These are phyloP conservation scores for Physocladia obscura DNA, from an alignment of 192 early-diverging fungal genomes.

Conservation along the genomic window DNA sequence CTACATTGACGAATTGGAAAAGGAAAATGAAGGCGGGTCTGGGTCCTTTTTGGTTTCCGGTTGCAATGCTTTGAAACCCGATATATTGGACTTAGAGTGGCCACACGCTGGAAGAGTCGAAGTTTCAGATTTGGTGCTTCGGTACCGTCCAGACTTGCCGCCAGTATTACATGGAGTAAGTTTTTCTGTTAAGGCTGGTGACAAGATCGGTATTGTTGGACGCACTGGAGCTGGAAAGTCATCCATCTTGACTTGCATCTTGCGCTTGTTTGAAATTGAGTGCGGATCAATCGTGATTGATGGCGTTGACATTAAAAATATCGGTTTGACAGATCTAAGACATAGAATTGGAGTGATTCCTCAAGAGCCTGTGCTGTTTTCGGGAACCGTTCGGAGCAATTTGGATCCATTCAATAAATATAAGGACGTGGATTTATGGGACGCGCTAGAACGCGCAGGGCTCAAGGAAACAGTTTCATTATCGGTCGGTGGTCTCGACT, in stretches of 20 bases:
- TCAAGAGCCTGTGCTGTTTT: conserved; percentile 69
- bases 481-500: conserved; percentile 53
- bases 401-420: conserved; percentile 66
- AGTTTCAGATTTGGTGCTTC: conserved; percentile 66
- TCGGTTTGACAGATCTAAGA: conserved; percentile 56
- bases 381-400: conserved; percentile 50
- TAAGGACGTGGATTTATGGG: conserved; percentile 68
- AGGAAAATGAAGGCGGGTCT: background rate
- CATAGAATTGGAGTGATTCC: conserved; percentile 45
- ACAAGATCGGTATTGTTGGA: conserved; percentile 62
- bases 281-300: conserved; percentile 67
- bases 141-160: conserved; percentile 74
- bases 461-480: conserved; percentile 47
- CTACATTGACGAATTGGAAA: conserved; percentile 14
- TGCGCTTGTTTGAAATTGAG: conserved; percentile 73
- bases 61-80: too few species aligned
- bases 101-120: conserved; percentile 69
- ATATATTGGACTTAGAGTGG: conserved; percentile 34
- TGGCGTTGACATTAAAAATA: conserved; percentile 58
- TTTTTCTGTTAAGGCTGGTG: conserved; percentile 39
- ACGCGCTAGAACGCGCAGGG: conserved; percentile 61
- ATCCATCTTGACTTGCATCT: conserved; percentile 73
- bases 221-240: conserved; percentile 77
- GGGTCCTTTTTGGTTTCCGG: too few species aligned
- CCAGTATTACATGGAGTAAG: conserved; percentile 48